Evolutionary conservation across 2,329 filamentous ascomycete species (phyloP), one percentile per base, ranked within the genome.

Genomic region (Thielaviopsis cerberus): DNA sequence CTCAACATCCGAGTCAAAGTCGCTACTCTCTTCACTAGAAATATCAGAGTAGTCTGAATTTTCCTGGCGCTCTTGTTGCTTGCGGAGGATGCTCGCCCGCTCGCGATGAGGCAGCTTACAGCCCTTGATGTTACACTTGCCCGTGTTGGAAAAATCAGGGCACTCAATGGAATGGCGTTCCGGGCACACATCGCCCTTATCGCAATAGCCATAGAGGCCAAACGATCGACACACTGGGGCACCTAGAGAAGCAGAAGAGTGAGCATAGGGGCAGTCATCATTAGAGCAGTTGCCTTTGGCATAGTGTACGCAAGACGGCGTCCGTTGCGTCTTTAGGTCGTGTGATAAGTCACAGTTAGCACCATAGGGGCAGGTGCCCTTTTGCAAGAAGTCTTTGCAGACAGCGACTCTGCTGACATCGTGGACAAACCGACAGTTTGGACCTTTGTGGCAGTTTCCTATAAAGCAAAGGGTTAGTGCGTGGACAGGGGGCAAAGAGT

Each of bases 111-210:
- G 85, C 57, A 95, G 78, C 68, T 85, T 86, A 75, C 91, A 97
- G 63, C 83, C 82, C 70, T 83, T 82, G 68, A 79, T 82, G 68
- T 82, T 82, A 79, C 92, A 98, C 62, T 76, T 75, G 65, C 91
- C 91, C 61, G 80, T 88, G 72, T 95, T 94, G 77, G 88, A 87
- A 74, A 94, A 96, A 69, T 94, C 86, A 62, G 92, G 91, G 70
- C 92, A 97, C 70, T 97, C 91, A 71, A 85, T 85, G 59, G 91
- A 85, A 73, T 98, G 92, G 61, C 89, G 85, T 63, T 92, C 82
- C 61, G 80, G 71, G 71, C 92, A 97, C 58, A 76, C 71, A 58
- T 78, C 77, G 61, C 91, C 92, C 68, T 86, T 86, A 62, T 86
- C 83, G 73, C 92, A 97, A 70, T 89, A 97, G 57, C 92, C 91